Base-by-base conservation (phyloP, 176 grass and related monocot species). In the Musa troglodytarum region DNA sequence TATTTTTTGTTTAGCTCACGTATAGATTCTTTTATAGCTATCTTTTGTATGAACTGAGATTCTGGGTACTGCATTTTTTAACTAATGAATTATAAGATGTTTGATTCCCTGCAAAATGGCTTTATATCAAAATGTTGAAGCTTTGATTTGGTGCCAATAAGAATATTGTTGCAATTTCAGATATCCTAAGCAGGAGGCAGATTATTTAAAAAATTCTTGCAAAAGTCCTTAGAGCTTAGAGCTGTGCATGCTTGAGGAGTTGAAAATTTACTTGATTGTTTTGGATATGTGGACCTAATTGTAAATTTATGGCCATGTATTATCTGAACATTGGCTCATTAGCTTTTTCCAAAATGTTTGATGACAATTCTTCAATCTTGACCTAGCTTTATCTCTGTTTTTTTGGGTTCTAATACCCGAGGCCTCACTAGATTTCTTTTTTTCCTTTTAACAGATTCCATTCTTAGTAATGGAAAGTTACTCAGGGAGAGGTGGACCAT, bases 401-500 rank as follows among this genome's bases (percentile, higher is more conserved):
- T 15, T 57, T 12, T 57, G 54, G 54, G 54, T 57, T 57, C 12
- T 57, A 57, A 12, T 16, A 4, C 14, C 2, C 2, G 54, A 16
- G 3, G 34, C 34, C 0, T 43, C 34, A 62, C 13, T 62, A 19
- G 12, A 19, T 17, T 62, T 8, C 20, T 62, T 17, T 62, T 62
- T 53, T 24, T 52, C 22, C 50, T 72, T 51, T 51, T 1, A 72
- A 53, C 5, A 52, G 69, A 16, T 54, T 22, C 17, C 13, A 34
- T 74, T 17, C 25, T 3, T 16, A 28, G 12, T 17, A 29, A 74
- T 74, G 72, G 72, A 53, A 74, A 74, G 23, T 74, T 74, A 74
- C 24, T 19, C 53, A 17, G 72, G 23, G 53, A 74, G 53, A 70
- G 62, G 62, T 24, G 68, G 43, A 49, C 77, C 88, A 16, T 61